Conservation (phyloP, 1,284 basidiomycete genomes). For the Microbotryum saponariae region DNA sequence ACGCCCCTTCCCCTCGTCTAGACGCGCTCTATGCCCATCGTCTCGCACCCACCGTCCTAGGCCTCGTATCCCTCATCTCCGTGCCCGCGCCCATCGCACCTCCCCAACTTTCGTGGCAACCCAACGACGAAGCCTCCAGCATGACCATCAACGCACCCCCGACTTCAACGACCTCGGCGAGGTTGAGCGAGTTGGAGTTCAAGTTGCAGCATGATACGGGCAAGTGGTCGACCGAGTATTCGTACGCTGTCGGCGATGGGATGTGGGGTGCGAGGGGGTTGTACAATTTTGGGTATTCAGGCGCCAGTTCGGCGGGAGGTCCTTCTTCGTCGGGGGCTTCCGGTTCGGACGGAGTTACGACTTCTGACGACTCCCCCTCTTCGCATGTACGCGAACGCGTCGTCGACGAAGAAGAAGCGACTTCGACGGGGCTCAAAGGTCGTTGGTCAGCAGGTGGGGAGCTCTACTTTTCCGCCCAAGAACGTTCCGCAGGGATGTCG, state of each 20-base stretch:
- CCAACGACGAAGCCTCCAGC: background rate
- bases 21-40: slow-evolving; percentile 83
- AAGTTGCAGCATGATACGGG: slow-evolving; percentile 87
- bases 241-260: slow-evolving; percentile 83
- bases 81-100: slow-evolving; percentile 34
- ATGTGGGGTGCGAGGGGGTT: slow-evolving; percentile 87
- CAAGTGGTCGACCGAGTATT: slow-evolving; percentile 87
- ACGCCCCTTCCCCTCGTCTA: slow-evolving; percentile 77
- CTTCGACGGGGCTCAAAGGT: slow-evolving; percentile 60
- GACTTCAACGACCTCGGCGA: slow-evolving; percentile 39
- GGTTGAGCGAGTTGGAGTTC: slow-evolving; percentile 67
- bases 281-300: slow-evolving; percentile 76
- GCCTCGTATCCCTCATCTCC: slow-evolving; percentile 48
- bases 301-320: background rate
- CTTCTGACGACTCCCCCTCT: no score
- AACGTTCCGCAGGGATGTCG: slow-evolving; percentile 88
- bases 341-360: no score
- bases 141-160: slow-evolving; percentile 17
- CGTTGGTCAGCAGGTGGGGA: slow-evolving; percentile 88
- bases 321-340: background rate
- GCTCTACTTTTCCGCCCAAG: slow-evolving; percentile 84
- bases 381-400: background rate
- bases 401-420: slow-evolving; percentile 22
- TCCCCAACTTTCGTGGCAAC: slow-evolving; percentile 28
- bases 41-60: slow-evolving; percentile 48